Conservation (phyloP, 2,329 filamentous ascomycete genomes). For the Lachnellula willkommii region DNA sequence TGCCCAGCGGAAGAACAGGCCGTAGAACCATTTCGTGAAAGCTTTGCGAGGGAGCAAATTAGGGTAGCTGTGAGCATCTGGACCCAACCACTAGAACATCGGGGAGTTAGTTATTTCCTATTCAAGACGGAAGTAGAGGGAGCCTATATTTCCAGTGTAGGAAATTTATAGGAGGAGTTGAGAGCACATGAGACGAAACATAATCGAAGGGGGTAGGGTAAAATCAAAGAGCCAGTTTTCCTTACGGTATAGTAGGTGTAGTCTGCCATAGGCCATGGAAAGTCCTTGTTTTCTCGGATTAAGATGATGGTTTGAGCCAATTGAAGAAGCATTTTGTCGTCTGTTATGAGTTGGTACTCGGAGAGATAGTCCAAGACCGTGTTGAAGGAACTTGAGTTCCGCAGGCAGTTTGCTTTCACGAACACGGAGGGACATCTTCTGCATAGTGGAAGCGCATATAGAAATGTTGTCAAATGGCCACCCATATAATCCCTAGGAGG, state of each 20-base stretch:
- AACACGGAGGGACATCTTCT: neutral
- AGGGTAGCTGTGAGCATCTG: neutral
- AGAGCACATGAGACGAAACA: too few species aligned
- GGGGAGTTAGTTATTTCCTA: too few species aligned
- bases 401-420: conserved; percentile 9
- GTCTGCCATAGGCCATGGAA: conserved; percentile 1
- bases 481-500: conserved; percentile 7
- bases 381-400: conserved; percentile 1
- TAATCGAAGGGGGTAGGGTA: too few species aligned
- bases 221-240: too few species aligned
- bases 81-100: neutral
- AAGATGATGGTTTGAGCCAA: conserved; percentile 1
- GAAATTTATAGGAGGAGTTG: too few species aligned
- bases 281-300: neutral
- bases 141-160: too few species aligned
- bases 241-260: conserved; percentile 1
- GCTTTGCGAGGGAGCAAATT: conserved; percentile 1
- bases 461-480: conserved; percentile 11
- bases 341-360: conserved; percentile 13
- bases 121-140: too few species aligned
- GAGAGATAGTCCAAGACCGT: conserved; percentile 5
- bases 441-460: conserved; percentile 10
- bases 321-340: conserved; percentile 2
- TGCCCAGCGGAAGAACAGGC: conserved; percentile 10
- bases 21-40: conserved; percentile 14